Base-by-base conservation (phyloP, 805 yeast genomes). In the Saccharomyces eubayanus region DNA sequence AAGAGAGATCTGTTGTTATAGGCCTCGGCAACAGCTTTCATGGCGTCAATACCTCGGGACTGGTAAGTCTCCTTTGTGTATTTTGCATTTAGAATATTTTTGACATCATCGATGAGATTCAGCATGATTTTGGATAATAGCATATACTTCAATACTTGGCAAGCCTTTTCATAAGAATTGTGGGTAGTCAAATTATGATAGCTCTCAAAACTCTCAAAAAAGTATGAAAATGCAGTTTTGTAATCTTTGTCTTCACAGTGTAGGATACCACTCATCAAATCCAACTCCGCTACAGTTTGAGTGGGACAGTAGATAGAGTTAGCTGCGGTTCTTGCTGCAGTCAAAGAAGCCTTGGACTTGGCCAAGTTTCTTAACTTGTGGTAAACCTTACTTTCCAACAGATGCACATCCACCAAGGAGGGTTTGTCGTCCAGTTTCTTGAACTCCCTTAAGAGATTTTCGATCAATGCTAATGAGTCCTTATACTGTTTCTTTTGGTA, bases 211-310 rank as follows among this genome's bases (percentile, higher is more conserved):
- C 97, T 85, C 73, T 94, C 99, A 66, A 82, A 91, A 65, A 94
- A 94, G 71, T 94, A 94, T 6, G 97, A 90, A 67, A 80, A 94
- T 11, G 98, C 96, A 10, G 99, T 94, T 68, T 89, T 87, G 74
- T 88, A 95, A 71, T 94, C 99, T 69, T 88, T 88, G 64, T 94
- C 98, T 72, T 94, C 97, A 41, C 97, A 96, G 73, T 92, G 95
- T 58, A 94, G 78, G 53, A 92, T 84, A 62, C 99, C 99, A 67
- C 95, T 85, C 85, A 92, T 90, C 73, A 89, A 81, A 69, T 94
- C 99, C 53, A 94, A 79, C 67, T 90, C 96, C 1, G 98, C 98
- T 72, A 94, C 96, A 62, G 86, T 79, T 51, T 84, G 75, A n/a
- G 97, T 87, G 9, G 98, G 96, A 64, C 96, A 88, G 74, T 91